Conservation (phyloP, 2,329 filamentous ascomycete species). For the Colletotrichum camelliae region DNA sequence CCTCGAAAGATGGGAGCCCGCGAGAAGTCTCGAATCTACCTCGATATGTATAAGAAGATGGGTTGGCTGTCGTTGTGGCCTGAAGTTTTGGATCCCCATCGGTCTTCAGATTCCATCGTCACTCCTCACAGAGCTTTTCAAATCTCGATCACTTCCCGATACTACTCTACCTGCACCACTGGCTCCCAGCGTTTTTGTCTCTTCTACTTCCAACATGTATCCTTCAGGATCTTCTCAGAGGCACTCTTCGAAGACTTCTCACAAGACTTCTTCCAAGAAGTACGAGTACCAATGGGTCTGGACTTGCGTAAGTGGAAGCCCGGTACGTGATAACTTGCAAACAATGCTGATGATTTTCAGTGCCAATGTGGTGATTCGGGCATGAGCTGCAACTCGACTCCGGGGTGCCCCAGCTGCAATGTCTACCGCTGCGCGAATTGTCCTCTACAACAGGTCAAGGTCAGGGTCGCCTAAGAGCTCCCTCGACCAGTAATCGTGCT, state of each 20-base stretch:
- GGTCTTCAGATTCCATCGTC: neutral
- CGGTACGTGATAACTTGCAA: neutral
- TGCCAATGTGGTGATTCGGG: slow-evolving; percentile 15
- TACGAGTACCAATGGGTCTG: neutral
- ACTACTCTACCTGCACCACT: neutral
- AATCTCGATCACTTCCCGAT: neutral
- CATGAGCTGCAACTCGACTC: neutral
- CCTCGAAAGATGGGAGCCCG: neutral
- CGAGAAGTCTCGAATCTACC: neutral
- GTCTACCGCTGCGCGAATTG: neutral
- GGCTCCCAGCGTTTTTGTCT: neutral
- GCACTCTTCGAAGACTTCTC: neutral
- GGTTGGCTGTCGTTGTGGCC: neutral
- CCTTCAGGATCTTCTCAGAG: neutral
- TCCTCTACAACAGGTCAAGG: neutral
- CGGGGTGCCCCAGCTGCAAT: neutral
- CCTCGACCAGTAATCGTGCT: neutral
- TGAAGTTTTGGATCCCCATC: neutral
- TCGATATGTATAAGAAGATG: neutral
- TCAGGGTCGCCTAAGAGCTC: neutral
- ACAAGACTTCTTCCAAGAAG: neutral
- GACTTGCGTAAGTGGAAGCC: slow-evolving; percentile 10
- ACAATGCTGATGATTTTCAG: neutral
- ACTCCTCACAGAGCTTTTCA: neutral
- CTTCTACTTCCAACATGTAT: neutral